Conservation (phyloP, 2,329 filamentous ascomycete genomes). For the Teratosphaeriaceae sp. region DNA sequence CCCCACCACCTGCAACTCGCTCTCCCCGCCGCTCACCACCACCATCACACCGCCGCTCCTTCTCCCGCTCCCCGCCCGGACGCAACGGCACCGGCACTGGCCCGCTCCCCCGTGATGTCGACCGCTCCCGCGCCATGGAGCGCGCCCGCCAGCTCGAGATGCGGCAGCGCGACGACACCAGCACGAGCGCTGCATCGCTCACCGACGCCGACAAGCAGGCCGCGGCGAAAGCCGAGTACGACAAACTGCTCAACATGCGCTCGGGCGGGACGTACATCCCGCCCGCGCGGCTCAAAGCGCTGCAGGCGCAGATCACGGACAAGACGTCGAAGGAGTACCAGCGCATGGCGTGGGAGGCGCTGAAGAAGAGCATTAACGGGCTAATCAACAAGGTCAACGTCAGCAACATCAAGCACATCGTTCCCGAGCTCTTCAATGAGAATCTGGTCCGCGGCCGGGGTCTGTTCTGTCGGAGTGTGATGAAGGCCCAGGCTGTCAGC, state of each 20-base stretch:
- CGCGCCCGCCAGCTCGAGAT: constrained; percentile 46
- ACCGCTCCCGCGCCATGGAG: constrained; percentile 45
- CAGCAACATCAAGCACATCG: constrained; percentile 95
- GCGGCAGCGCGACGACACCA: constrained; percentile 35
- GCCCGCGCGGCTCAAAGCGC: constrained; percentile 77
- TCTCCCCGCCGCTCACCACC: constrained; percentile 29
- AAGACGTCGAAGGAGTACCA: constrained; percentile 96
- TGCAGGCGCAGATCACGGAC: constrained; percentile 96
- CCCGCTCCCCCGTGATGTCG: constrained; percentile 42
- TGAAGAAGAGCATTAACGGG: constrained; percentile 98
- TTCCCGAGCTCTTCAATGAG: constrained; percentile 91
- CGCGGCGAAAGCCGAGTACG: constrained; percentile 84
- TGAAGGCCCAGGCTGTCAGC: constrained; percentile 96
- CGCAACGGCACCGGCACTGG: constrained; percentile 23
- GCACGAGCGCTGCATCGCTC: constrained; percentile 43
- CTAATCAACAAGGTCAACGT: constrained; percentile 99
- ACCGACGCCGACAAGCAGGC: constrained; percentile 80
- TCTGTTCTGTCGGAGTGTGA: constrained; percentile 89
- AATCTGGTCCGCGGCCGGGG: constrained; percentile 88
- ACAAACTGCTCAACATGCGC: constrained; percentile 84
- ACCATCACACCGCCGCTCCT: constrained; percentile 23
- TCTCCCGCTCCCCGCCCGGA: constrained; percentile 27
- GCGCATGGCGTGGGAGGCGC: constrained; percentile 96
- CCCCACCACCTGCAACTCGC: constrained; percentile 28
- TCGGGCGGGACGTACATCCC: constrained; percentile 96